Conservation (phyloP, 768 basidiomycete species). For the Psilocybe sp. region DNA sequence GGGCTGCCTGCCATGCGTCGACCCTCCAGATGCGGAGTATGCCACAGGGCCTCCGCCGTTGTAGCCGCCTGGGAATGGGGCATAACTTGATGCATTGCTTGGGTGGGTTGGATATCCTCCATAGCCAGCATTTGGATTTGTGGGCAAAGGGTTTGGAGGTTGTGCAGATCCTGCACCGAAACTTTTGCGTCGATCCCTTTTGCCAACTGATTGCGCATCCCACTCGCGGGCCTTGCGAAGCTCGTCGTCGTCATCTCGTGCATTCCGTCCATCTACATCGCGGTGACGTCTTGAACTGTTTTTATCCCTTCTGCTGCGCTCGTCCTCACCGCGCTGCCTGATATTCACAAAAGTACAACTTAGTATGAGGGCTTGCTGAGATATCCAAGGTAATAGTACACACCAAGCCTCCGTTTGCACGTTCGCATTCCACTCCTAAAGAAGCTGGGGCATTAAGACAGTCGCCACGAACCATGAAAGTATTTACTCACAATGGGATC, state of each 20-base stretch:
- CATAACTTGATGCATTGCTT: conserved; percentile 17
- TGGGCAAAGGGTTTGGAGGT: conserved; percentile 24
- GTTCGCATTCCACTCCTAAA: conserved; percentile 3
- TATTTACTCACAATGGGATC: conserved; percentile 33
- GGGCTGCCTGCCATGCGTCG: conserved; percentile 28
- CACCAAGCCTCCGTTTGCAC: conserved; percentile 40
- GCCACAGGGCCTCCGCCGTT: conserved; percentile 11
- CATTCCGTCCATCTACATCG: conserved; percentile 40
- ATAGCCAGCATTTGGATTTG: conserved; percentile 25
- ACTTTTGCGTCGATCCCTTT: conserved; percentile 53
- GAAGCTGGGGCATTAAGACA: conserved; percentile 1
- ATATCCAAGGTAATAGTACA: background rate
- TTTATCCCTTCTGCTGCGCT: conserved; percentile 43
- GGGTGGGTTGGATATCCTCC: conserved; percentile 25
- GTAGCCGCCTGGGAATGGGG: conserved; percentile 19
- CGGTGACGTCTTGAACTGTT: conserved; percentile 46
- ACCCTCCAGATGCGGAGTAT: conserved; percentile 11
- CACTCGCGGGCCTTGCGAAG: conserved; percentile 55
- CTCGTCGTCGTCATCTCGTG: conserved; percentile 49
- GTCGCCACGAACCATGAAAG: background rate
- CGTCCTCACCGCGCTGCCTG: conserved; percentile 49
- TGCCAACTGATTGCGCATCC: conserved; percentile 38
- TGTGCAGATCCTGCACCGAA: conserved; percentile 38
- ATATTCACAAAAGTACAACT: background rate
- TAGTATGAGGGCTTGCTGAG: background rate